Percentiles rank a stretch among this genome's conserved stretches.
Evolutionary conservation across 805 yeast species (phyloP).

Genomic region (Cyberlindnera mrakii): DNA sequence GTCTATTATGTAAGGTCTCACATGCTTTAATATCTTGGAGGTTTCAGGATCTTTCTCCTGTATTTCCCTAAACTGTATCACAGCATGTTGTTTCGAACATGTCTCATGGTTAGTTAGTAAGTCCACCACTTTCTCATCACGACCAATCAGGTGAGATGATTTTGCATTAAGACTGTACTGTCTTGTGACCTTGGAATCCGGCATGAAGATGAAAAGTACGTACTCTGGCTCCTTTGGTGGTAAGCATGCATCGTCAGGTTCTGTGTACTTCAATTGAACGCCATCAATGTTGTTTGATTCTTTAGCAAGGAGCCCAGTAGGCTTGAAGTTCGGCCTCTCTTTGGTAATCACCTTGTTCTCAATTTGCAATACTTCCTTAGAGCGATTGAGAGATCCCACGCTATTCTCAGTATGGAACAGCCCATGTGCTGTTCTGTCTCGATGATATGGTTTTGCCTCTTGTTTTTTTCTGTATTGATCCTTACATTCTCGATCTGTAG

Average conservation of each 20-base stretch:
- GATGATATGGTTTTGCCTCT: too few relatives aligned
- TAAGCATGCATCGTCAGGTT: constrained; percentile 28
- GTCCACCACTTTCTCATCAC: constrained; percentile 31
- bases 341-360: not conserved
- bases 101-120: constrained; percentile 29
- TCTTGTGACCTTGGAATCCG: constrained; percentile 20
- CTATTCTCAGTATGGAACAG: too few relatives aligned
- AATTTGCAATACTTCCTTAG: too few relatives aligned
- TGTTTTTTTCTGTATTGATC: too few relatives aligned
- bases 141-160: constrained; percentile 30
- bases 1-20: constrained; percentile 38
- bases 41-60: not conserved
- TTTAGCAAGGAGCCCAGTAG: constrained; percentile 37
- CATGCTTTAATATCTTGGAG: constrained; percentile 3
- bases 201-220: constrained; percentile 26
- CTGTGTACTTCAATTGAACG: constrained; percentile 31
- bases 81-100: constrained; percentile 45
- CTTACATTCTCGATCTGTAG: too few relatives aligned
- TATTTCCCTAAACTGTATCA: constrained; percentile 35
- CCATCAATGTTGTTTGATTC: constrained; percentile 33
- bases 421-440: too few relatives aligned
- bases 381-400: too few relatives aligned
- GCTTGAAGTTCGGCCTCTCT: constrained; percentile 30
- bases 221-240: constrained; percentile 25
- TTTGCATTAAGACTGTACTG: constrained; percentile 23